These are phyloP conservation scores for Schizonepeta tenuifolia DNA, from an alignment of 257 asterid genomes.

Conservation along the genomic window DNA sequence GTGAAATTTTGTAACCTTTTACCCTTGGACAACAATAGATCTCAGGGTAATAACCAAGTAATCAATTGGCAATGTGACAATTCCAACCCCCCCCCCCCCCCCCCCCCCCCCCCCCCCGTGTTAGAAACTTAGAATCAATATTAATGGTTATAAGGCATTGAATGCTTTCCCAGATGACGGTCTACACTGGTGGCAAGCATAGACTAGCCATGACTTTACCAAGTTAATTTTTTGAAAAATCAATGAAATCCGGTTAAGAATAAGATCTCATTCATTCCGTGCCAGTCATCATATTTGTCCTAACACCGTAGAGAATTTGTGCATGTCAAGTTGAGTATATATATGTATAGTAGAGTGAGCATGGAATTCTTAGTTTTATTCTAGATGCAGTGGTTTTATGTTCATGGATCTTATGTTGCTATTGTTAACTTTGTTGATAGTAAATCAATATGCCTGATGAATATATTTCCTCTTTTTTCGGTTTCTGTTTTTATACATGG, in stretches of 20 bases:
- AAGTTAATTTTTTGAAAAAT: constrained; percentile 21
- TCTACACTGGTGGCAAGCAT: constrained; percentile 12
- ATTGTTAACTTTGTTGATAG: constrained; percentile 10
- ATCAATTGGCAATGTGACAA: constrained; percentile 20
- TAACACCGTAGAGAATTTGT: background rate
- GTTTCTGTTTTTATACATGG: constrained; percentile 23
- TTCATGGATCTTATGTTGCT: constrained; percentile 19
- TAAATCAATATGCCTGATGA: constrained; percentile 8
- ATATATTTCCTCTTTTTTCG: constrained; percentile 6
- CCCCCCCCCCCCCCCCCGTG: background rate
- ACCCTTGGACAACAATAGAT: background rate
- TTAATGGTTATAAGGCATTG: background rate
- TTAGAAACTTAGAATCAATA: constrained; percentile 19
- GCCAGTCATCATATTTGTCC: constrained; percentile 23
- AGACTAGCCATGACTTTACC: background rate
- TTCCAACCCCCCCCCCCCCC: too few relatives aligned
- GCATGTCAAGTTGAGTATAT: background rate
- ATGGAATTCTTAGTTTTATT: constrained; percentile 10
- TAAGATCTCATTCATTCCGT: constrained; percentile 7
- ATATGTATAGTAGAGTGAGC: background rate
- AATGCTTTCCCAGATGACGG: background rate
- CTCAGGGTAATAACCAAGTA: constrained; percentile 1
- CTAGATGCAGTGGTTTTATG: constrained; percentile 12
- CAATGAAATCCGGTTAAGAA: background rate
- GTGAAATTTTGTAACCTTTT: constrained; percentile 1